Percentiles rank a stretch among this genome's conserved stretches.
phyloP scores from a whole-genome alignment of 2,329 filamentous ascomycete species.

The Reticulascus tulasneorum region DNA sequence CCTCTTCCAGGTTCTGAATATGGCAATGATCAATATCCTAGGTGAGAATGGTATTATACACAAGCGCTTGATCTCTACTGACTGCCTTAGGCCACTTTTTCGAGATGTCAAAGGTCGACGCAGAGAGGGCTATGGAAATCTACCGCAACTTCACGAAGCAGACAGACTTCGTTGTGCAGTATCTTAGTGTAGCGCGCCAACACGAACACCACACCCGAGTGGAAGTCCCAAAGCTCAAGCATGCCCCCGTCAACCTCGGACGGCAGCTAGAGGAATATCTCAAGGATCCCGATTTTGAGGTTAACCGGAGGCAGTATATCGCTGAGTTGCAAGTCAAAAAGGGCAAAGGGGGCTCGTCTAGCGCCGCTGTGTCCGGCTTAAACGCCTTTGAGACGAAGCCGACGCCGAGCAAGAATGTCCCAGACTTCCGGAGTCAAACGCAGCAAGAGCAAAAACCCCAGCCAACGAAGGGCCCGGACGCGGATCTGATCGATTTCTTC shows the following conservation, averaged over 20 bases:
- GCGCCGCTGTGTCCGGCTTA: slow-evolving; percentile 24
- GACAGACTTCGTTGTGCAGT: slow-evolving; percentile 89
- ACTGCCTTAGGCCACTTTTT: slow-evolving; percentile 78
- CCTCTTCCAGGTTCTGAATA: slow-evolving; percentile 92
- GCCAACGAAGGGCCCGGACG: slow-evolving; percentile 59
- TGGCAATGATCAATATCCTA: slow-evolving; percentile 93
- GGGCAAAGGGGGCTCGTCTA: slow-evolving; percentile 28
- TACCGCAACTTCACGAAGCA: slow-evolving; percentile 90
- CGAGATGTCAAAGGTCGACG: slow-evolving; percentile 93
- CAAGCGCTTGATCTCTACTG: neutral
- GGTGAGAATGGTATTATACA: slow-evolving; percentile 50
- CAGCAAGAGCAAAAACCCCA: slow-evolving; percentile 37
- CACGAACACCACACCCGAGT: slow-evolving; percentile 90
- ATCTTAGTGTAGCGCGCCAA: slow-evolving; percentile 79
- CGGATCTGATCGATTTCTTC: slow-evolving; percentile 91
- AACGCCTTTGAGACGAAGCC: slow-evolving; percentile 34
- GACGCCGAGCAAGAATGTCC: slow-evolving; percentile 34
- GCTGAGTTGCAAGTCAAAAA: slow-evolving; percentile 76
- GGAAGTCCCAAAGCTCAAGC: slow-evolving; percentile 94
- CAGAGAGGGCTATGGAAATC: slow-evolving; percentile 84
- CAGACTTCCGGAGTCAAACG: slow-evolving; percentile 38
- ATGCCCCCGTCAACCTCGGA: slow-evolving; percentile 88
- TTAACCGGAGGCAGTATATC: slow-evolving; percentile 86
- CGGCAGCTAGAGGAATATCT: slow-evolving; percentile 91
- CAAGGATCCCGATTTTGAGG: slow-evolving; percentile 90